Evolutionary conservation across 2,329 filamentous ascomycete genomes (phyloP).

Genomic region (Periglandula ipomoeae): DNA sequence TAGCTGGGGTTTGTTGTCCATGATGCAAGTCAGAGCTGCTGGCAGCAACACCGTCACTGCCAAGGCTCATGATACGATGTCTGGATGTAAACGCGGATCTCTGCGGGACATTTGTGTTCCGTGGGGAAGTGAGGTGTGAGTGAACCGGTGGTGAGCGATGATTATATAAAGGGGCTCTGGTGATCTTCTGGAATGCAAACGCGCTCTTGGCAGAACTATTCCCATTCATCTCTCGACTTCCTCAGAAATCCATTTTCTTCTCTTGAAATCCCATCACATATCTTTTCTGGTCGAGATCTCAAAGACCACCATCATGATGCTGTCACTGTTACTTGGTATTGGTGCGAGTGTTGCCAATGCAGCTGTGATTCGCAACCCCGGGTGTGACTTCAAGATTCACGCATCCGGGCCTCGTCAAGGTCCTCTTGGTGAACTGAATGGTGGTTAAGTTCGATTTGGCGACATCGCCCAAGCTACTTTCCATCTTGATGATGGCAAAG

Average conservation of each 20-base stretch:
- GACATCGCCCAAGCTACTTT: constrained; percentile 40
- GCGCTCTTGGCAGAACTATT: neutral
- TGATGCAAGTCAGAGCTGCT: neutral
- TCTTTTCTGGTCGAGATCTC: neutral
- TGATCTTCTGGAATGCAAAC: neutral
- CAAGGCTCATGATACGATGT: neutral
- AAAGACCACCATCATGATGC: neutral
- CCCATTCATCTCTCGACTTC: too few relatives aligned
- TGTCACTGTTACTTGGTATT: constrained; percentile 9
- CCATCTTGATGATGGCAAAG: constrained; percentile 43
- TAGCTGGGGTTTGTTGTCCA: neutral
- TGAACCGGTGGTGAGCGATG: too few relatives aligned
- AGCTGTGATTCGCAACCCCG: constrained; percentile 9
- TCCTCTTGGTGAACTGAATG: constrained; percentile 47
- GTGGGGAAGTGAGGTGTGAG: too few relatives aligned
- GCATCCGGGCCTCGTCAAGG: constrained; percentile 40
- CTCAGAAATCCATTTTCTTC: too few relatives aligned
- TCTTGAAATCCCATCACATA: too few relatives aligned
- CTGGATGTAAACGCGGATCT: neutral
- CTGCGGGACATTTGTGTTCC: neutral
- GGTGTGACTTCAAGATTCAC: constrained; percentile 36
- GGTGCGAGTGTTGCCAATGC: constrained; percentile 10
- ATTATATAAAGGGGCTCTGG: neutral
- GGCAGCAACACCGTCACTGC: neutral
- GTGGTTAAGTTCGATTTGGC: constrained; percentile 48